Percentiles rank a stretch among this genome's conserved stretches.
Evolutionary conservation across 148 eudicot genomes (phyloP).

Genomic region (Silene conica): DNA sequence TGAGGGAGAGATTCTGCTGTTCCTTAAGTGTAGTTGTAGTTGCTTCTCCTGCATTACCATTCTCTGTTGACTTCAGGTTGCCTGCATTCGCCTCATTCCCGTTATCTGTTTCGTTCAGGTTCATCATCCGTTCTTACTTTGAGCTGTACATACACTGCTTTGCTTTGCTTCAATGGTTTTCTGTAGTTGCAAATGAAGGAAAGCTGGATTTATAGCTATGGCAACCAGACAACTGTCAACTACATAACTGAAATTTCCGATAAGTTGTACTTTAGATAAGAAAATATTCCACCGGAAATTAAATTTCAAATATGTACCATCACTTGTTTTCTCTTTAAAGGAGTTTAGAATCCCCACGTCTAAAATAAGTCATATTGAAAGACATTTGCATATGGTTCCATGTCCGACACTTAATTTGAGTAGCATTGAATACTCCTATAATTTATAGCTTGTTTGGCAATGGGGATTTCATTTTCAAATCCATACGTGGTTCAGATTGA

Average conservation of each 20-base stretch:
- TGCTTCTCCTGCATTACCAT: neutral
- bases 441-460: no score
- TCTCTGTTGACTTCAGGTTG: neutral
- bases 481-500: no score
- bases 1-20: slow-evolving; percentile 35
- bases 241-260: neutral
- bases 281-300: neutral
- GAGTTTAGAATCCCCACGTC: neutral
- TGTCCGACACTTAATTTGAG: no score
- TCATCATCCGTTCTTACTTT: neutral
- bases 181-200: neutral
- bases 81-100: neutral
- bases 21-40: slow-evolving; percentile 17
- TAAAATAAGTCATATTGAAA: neutral
- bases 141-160: no score
- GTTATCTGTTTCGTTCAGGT: slow-evolving; percentile 5
- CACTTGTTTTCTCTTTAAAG: neutral
- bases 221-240: neutral
- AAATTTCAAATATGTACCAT: neutral
- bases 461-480: no score
- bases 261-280: neutral
- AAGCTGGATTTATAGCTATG: neutral
- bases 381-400: neutral
- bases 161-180: neutral
- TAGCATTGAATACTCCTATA: no score